Conservation (phyloP, 306 rosid genomes). For the Pachyrhizus erosus region DNA sequence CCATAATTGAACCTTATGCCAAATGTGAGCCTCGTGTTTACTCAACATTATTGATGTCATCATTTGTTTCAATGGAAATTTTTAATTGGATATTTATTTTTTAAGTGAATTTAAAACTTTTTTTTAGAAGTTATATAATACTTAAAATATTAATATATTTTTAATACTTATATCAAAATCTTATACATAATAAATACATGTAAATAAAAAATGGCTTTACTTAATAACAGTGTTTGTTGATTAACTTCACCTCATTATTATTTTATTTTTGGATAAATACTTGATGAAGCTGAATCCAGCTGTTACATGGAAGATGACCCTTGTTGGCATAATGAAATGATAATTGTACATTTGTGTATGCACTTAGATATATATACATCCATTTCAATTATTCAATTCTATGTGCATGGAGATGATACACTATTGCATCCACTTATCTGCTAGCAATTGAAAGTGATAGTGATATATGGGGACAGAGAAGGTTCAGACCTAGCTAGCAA, state of each 20-base stretch:
- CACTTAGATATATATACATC: not conserved
- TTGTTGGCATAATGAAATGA: not conserved
- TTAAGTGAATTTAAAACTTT: no score
- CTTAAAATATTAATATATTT: no score
- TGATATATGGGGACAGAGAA: constrained; percentile 37
- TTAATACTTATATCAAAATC: no score
- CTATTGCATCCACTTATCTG: constrained; percentile 37
- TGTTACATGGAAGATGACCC: not conserved
- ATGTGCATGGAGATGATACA: constrained; percentile 26
- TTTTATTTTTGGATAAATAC: not conserved
- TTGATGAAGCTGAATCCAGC: constrained; percentile 10
- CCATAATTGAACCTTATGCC: no score
- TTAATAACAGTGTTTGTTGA: not conserved
- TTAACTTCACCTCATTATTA: not conserved
- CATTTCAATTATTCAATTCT: not conserved
- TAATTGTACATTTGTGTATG: not conserved
- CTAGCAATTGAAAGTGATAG: constrained; percentile 43
- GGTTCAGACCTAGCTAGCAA: constrained; percentile 21
- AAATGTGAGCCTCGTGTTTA: no score
- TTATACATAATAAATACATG: no score
- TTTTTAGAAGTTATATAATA: no score
- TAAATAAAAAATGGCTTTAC: not conserved
- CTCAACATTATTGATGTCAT: not conserved
- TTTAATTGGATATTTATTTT: no score
- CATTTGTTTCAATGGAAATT: no score